Evolutionary conservation across 2,329 filamentous ascomycete genomes (phyloP), one percentile per base, ranked within the genome.

Genomic region (Calonectria pseudoturangicola): DNA sequence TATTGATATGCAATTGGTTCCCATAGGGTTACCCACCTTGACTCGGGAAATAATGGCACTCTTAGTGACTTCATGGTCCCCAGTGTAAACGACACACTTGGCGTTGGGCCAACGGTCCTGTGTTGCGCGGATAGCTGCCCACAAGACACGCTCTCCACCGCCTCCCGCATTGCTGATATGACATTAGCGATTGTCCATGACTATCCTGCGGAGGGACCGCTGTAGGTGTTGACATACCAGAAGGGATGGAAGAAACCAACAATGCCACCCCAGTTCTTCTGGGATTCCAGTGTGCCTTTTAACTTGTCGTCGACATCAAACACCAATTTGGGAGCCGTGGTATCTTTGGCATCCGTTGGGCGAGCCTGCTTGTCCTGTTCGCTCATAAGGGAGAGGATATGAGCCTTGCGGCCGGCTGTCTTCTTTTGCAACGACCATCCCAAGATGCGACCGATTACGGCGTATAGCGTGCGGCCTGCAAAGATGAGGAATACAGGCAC

Each of bases 181-280:
- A 45, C 30, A 60, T 79, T 58, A 77, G 76, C 63, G n/a, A 39
- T 48, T 21, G 36, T 43, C 63, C 47, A 41, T 25, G 51, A 39
- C 45, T 30, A 39, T 66, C 30, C n/a, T 71, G 36, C 58, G 16
- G 30, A n/a, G 51, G 47, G 36, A 28, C 63, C 12, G 25, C 15
- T 13, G 30, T 39, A 10, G 56, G 66, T 28, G 70, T 36, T 8
- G 41, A 81, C 89, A 75, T 87, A 96, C 94, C 97, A 98, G 84
- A 98, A 99, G 1, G 97, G 97, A 84, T 99, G 97, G 82, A 99
- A 98, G 89, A 99, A 98, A 58, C 95, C 97, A 74, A 98, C 91
- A 66, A 98, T 92, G 39, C 96, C 96, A 74, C 92, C 88, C 94
- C 94, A 98, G 56, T 93, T 89, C 76, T 89, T 87, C 71, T 80